Evolutionary conservation across 345 rosid species (phyloP).

Genomic region (Eutrema yunnanense): DNA sequence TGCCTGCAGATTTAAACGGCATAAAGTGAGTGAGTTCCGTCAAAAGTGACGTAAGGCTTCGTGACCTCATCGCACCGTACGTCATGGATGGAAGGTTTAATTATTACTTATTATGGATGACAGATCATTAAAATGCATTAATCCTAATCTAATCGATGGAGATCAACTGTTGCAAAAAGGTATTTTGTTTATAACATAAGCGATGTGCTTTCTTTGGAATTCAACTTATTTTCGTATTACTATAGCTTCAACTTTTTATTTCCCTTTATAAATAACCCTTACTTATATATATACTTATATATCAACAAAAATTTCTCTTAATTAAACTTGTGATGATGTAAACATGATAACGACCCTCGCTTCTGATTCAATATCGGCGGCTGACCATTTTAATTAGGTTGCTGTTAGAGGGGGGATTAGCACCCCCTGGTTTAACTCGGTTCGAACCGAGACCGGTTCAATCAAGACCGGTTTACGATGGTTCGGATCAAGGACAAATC

Average conservation of each 20-base stretch:
- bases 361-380: slow-evolving; percentile 24
- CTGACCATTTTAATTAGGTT: not conserved
- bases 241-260: not conserved
- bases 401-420: too few relatives aligned
- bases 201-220: not conserved
- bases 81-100: not conserved
- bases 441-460: too few relatives aligned
- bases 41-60: slow-evolving; percentile 6
- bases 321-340: not conserved
- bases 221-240: not conserved
- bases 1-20: not conserved
- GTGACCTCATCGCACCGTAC: slow-evolving; percentile 8
- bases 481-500: too few relatives aligned
- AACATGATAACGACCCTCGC: not conserved
- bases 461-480: too few relatives aligned
- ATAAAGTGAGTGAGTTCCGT: not conserved
- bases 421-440: too few relatives aligned
- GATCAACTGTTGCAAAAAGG: not conserved
- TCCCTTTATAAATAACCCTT: not conserved
- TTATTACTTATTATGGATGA: not conserved
- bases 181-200: too few relatives aligned
- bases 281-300: not conserved
- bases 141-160: slow-evolving; percentile 7
- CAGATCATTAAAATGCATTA: slow-evolving; percentile 15
- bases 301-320: not conserved